Conservation (phyloP, 108 stramenopile species). For the Skeletonema grethae region DNA sequence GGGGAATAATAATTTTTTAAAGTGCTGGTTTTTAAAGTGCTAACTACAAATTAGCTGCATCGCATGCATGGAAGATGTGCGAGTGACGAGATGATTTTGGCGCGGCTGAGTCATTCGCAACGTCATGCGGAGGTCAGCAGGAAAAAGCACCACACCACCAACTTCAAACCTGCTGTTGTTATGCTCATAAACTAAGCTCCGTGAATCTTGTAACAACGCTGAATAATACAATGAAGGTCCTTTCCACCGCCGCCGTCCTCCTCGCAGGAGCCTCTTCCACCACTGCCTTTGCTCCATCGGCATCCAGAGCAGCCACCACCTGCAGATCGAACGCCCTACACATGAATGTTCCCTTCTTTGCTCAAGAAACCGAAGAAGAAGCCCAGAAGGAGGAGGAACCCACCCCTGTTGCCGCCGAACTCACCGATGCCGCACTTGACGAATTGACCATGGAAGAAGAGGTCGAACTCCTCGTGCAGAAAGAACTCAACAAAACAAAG, state of each 20-base stretch:
- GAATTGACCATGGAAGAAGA: slow-evolving; percentile 64
- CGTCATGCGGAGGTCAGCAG: not conserved
- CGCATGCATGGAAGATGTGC: not conserved
- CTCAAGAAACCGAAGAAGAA: slow-evolving; percentile 16
- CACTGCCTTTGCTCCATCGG: slow-evolving; percentile 34
- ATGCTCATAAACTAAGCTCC: not conserved
- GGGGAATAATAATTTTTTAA: too few species aligned
- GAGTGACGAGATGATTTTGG: not conserved
- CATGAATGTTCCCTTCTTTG: slow-evolving; percentile 48
- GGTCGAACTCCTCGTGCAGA: slow-evolving; percentile 62
- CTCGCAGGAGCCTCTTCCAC: slow-evolving; percentile 36
- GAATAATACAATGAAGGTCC: slow-evolving; percentile 24
- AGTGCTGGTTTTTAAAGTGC: too few species aligned
- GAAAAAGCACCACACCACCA: not conserved
- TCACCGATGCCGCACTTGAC: slow-evolving; percentile 15
- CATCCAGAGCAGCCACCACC: slow-evolving; percentile 11
- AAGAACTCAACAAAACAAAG: slow-evolving; percentile 68
- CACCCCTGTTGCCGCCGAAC: not conserved
- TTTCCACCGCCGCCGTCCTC: slow-evolving; percentile 34
- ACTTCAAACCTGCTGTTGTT: not conserved
- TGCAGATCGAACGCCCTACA: slow-evolving; percentile 14
- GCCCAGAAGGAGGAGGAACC: not conserved
- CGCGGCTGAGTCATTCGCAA: not conserved
- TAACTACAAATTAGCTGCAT: too few species aligned
- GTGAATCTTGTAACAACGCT: not conserved